Evolutionary conservation across 1,284 basidiomycete species (phyloP).

Genomic region (Fistulinella staudtii): DNA sequence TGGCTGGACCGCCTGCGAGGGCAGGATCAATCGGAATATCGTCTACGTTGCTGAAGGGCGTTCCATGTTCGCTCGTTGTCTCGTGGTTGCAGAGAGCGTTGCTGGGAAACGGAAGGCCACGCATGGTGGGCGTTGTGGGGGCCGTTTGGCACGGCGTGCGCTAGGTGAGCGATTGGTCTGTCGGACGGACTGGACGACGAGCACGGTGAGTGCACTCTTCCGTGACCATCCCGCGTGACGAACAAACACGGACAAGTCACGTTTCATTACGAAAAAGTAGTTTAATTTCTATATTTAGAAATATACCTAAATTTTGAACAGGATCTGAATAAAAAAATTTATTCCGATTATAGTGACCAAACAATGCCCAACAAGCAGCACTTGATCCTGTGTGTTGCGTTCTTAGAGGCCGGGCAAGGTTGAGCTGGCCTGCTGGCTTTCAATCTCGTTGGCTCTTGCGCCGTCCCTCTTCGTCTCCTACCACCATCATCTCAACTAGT

Average conservation of each 20-base stretch:
- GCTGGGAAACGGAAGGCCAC: conserved; percentile 55
- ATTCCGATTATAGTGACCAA: too few species aligned
- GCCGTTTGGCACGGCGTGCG: conserved; percentile 12
- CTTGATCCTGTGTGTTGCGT: conserved; percentile 34
- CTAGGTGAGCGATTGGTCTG: conserved; percentile 8
- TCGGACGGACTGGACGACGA: conserved; percentile 27
- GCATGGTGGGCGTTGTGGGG: conserved; percentile 39
- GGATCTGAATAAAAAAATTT: conserved; percentile 10
- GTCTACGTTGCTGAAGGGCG: conserved; percentile 50
- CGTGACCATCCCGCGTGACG: conserved; percentile 34
- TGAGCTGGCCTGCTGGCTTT: conserved; percentile 37
- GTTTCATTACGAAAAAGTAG: conserved; percentile 22
- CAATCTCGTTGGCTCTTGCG: conserved; percentile 28
- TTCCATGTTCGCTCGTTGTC: conserved; percentile 52
- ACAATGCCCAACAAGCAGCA: conserved; percentile 28
- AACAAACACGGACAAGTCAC: conserved; percentile 30
- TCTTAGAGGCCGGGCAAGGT: conserved; percentile 32
- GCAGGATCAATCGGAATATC: conserved; percentile 74
- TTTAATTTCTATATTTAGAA: conserved; percentile 14
- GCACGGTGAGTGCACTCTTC: conserved; percentile 29
- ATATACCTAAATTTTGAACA: conserved; percentile 1
- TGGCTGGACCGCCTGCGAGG: conserved; percentile 41
- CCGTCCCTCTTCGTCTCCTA: conserved; percentile 31
- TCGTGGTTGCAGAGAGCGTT: conserved; percentile 47
- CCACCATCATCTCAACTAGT: conserved; percentile 45